Base-by-base conservation (phyloP, 1,284 basidiomycete species). In the Austropuccinia psidii region DNA sequence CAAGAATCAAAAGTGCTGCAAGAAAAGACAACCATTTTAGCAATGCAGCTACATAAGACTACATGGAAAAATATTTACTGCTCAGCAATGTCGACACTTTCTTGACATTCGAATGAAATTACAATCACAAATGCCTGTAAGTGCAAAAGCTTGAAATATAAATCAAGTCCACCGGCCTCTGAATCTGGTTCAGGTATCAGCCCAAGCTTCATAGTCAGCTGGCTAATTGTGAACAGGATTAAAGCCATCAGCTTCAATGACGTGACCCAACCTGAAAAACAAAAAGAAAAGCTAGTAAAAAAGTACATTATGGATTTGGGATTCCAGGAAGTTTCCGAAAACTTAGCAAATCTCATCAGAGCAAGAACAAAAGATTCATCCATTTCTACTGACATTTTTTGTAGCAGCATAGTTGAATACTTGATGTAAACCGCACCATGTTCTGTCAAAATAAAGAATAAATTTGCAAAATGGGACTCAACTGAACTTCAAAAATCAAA, bases 111-210 rank as follows among this genome's bases (percentile, higher is more conserved):
- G 83, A 99, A 98, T 0, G 96, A 98, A 19, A 98, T 82, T 4
- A 92, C 89, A 9, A 99, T 84, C 76, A 89, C 88, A 78, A 98
- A 89, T 3, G 96, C 96, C 78, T 99, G 96, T 57, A 99, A 84
- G 78, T 98, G 93, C n/a, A 99, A 85, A 15, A 94, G 88, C 82
- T 99, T 95, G 79, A 98, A 98, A 83, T 98, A 98, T 70, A 97
- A 82, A 76, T 93, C 89, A 79, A 87, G 86, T 37, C 90, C 90
- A 8, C 83, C 83, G 31, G 62, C 77, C n/a, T 85, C 83, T 8
- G 83, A 83, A 6, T 84, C 83, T 3, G 95, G 93, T 77, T 97
- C 94, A 0, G 88, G 87, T 41, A 97, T 90, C 0, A 86, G 86
- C 37, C 87, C 86, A 4, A 88, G 86, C 76, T 91, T 82, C 76